Percentiles rank a stretch among this genome's conserved stretches.
Evolutionary conservation across 139 green algal species (phyloP).

Genomic region (Tetradesmus obliquus): DNA sequence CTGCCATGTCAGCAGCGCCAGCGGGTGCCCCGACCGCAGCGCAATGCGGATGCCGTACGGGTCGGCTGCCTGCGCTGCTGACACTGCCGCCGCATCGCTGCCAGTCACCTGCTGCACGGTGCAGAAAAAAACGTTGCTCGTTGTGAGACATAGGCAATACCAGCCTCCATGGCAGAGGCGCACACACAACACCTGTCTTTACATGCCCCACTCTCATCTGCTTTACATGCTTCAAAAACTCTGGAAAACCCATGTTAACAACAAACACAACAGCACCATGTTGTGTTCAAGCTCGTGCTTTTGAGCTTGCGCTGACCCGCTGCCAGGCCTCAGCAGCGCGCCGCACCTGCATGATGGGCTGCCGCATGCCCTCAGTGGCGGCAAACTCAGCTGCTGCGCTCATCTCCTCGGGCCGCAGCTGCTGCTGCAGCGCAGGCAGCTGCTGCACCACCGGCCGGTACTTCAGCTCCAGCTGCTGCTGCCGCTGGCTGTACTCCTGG

Average conservation of each 20-base stretch:
- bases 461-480: constrained; percentile 39
- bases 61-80: constrained; percentile 13
- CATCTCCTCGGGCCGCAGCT: constrained; percentile 34
- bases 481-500: constrained; percentile 20
- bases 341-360: constrained; percentile 23
- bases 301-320: no score
- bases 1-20: constrained; percentile 38
- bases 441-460: constrained; percentile 32
- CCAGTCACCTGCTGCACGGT: constrained; percentile 23
- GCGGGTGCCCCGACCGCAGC: constrained; percentile 22
- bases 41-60: constrained; percentile 39
- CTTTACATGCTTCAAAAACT: no score
- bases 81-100: not conserved
- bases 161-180: no score
- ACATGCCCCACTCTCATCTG: no score
- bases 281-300: no score
- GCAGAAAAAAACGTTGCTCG: not conserved
- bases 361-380: constrained; percentile 26
- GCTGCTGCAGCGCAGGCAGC: constrained; percentile 38
- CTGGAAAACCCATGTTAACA: no score
- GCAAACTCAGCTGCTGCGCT: constrained; percentile 40
- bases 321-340: no score
- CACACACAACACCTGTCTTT: no score
- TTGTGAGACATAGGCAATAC: not conserved
- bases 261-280: no score